Evolutionary conservation across 257 asterid genomes (phyloP), one percentile per base, ranked within the genome.

Genomic region (Rehmannia glutinosa): DNA sequence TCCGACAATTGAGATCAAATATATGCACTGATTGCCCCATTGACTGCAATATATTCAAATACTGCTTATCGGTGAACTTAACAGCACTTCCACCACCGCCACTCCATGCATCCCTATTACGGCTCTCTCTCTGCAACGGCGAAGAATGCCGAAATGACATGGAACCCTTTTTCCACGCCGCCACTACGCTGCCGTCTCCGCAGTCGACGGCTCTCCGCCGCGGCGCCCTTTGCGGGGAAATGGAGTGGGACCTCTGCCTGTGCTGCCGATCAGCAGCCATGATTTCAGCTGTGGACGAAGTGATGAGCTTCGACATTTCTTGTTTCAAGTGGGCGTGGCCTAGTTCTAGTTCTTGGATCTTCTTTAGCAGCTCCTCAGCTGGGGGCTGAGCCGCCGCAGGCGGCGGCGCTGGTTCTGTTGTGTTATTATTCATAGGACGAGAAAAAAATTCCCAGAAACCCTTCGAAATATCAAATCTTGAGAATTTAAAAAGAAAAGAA

Each of bases 1-100:
- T 72, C 35, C 89, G 88, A 66, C 71, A 33, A 72, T 78, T 54
- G 27, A 71, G 80, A 82, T 86, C 97, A 77, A 77, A 72, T 76
- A 86, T 86, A 72, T 92, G 97, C 74, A 90, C 86, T 0, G 98
- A 54, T 62, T 90, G 97, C 21, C 91, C 96, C 95, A 92, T 87
- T 36, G 97, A 87, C 85, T 90, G 98, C 82, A 92, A 81, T 80
- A 90, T 87, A 66, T 82, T 87, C 84, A 84, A 73, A 81, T 84
- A 87, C 78, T 90, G 97, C 73, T 69, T 80, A 68, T 92, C 97
- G 3, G 88, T 83, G 33, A 90, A 84, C 70, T 80, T 84, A 54
- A 80, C 75, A 6, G 71, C 87, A 5, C 75, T 57, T 0, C 68
- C 78, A 20, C 73, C 72, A 2, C 80, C 74, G 2, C 68, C 59